A percentile compares a stretch with the other conserved stretches of the same genome.
Conservation (phyloP, 1,284 basidiomycete genomes). For the Thecaphora thlaspeos region DNA sequence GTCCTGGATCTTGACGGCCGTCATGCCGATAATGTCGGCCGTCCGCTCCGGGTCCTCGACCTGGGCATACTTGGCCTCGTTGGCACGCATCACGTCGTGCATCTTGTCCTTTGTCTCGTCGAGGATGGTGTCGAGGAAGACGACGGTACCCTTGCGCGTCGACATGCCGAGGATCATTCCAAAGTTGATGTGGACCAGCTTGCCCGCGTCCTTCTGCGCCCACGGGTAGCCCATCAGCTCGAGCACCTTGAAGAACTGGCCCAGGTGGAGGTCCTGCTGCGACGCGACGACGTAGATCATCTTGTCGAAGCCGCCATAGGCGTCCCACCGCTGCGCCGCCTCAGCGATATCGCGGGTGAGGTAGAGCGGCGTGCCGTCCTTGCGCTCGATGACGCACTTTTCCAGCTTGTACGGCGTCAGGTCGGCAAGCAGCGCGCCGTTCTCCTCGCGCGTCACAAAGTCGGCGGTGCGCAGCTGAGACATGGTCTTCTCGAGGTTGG, state of each 20-base stretch:
- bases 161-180: conserved; percentile 94
- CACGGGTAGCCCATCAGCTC: conserved; percentile 85
- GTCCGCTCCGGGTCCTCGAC: conserved; percentile 84
- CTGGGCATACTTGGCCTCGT: conserved; percentile 86
- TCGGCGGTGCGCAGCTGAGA: conserved; percentile 27
- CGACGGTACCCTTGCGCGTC: conserved; percentile 91
- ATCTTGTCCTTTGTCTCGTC: conserved; percentile 84
- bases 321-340: conserved; percentile 78
- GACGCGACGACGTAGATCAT: conserved; percentile 94
- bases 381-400: conserved; percentile 87
- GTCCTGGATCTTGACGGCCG: conserved; percentile 97
- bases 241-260: conserved; percentile 92
- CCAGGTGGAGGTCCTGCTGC: conserved; percentile 91
- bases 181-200: conserved; percentile 86
- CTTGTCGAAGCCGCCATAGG: conserved; percentile 73
- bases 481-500: conserved; percentile 68
- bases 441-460: conserved; percentile 45
- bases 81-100: conserved; percentile 95
- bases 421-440: conserved; percentile 53
- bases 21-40: conserved; percentile 84
- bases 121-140: conserved; percentile 93
- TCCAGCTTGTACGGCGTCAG: conserved; percentile 64
- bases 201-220: conserved; percentile 65
- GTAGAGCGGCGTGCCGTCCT: conserved; percentile 95
- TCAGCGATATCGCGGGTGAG: conserved; percentile 97